Evolutionary conservation across 2,329 filamentous ascomycete species (phyloP).

Genomic region (Berkeleyomyces basicola): DNA sequence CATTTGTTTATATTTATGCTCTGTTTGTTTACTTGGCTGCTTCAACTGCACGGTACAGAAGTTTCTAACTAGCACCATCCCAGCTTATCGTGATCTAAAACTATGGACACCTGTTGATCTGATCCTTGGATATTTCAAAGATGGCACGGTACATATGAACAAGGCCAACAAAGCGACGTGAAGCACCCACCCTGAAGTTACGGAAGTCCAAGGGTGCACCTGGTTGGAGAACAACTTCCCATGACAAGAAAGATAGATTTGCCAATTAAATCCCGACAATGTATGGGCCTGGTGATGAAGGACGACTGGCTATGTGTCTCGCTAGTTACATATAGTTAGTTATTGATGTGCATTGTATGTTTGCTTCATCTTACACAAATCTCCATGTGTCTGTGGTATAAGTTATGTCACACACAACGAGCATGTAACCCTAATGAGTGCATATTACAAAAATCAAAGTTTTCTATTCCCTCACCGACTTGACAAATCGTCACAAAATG

Average conservation of each 20-base stretch:
- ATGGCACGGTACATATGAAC: background rate
- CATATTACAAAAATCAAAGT: background rate
- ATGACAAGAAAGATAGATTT: background rate
- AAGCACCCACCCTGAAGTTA: background rate
- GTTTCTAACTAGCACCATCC: background rate
- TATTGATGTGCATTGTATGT: background rate
- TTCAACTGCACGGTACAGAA: background rate
- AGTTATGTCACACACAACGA: background rate
- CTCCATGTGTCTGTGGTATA: background rate
- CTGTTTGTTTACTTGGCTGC: background rate
- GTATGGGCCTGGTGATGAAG: no score
- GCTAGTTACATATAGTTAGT: background rate
- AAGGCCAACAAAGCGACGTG: background rate
- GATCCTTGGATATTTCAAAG: background rate
- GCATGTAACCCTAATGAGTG: background rate
- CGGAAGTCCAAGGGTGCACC: background rate
- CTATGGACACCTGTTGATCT: background rate
- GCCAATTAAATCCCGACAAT: no score
- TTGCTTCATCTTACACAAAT: background rate
- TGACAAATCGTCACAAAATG: no score
- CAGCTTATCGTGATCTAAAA: background rate
- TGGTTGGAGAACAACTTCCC: background rate
- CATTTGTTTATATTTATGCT: background rate
- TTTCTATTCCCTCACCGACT: no score
- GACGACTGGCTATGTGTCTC: no score